Conservation (phyloP, 2,329 filamentous ascomycete genomes). For the Colletotrichum destructivum region DNA sequence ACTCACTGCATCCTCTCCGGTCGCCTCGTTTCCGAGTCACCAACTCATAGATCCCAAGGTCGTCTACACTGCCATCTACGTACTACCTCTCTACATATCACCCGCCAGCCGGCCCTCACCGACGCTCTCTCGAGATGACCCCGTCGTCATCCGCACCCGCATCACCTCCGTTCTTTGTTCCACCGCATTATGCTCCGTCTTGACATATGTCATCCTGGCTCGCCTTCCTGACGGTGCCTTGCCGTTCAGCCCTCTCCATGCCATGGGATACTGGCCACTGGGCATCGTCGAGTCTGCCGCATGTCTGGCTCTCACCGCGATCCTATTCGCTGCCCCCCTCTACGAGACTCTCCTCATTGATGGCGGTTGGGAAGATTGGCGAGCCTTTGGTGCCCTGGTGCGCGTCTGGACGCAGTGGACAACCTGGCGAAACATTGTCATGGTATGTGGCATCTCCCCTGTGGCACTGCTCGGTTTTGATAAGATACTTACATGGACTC, state of each 20-base stretch:
- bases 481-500: conserved; percentile 4
- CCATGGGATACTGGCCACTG: conserved; percentile 87
- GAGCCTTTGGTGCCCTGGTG: conserved; percentile 68
- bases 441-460: conserved; percentile 69
- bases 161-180: conserved; percentile 85
- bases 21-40: neutral
- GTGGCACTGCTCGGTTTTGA: neutral
- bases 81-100: conserved; percentile 91
- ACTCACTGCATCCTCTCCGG: too few relatives aligned
- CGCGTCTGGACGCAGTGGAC: conserved; percentile 81
- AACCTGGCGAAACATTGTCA: conserved; percentile 88
- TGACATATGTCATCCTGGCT: conserved; percentile 76
- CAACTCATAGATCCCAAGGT: conserved; percentile 64
- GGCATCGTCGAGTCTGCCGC: conserved; percentile 75
- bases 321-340: conserved; percentile 88
- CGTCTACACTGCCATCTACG: conserved; percentile 89
- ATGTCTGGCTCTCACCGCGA: conserved; percentile 78
- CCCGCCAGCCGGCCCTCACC: conserved; percentile 83
- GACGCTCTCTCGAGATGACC: conserved; percentile 86
- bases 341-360: conserved; percentile 85
- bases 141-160: conserved; percentile 89
- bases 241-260: conserved; percentile 71
- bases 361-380: conserved; percentile 77
- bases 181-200: conserved; percentile 76
- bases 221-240: conserved; percentile 58